A percentile compares a stretch with the other conserved stretches of the same genome.
phyloP scores from a whole-genome alignment of 2,329 filamentous ascomycete species.

The Drechslera avenae region DNA sequence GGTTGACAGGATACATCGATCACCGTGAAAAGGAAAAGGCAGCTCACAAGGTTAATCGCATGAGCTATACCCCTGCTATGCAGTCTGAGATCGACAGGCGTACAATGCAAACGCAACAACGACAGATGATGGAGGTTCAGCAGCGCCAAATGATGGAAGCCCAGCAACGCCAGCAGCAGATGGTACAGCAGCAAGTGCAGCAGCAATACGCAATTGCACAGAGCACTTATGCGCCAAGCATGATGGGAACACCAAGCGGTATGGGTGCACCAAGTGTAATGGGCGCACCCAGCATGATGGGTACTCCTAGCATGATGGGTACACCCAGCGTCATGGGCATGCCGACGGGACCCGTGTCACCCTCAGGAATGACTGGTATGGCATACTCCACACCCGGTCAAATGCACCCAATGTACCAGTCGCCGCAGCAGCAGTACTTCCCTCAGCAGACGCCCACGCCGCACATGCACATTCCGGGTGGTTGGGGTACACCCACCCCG shows the following conservation, averaged over 20 bases:
- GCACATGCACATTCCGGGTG: slow-evolving; percentile 33
- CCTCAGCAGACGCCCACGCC: slow-evolving; percentile 35
- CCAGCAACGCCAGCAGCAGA: slow-evolving; percentile 32
- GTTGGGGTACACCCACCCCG: slow-evolving; percentile 34
- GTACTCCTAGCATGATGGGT: slow-evolving; percentile 32
- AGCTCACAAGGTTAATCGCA: slow-evolving; percentile 39
- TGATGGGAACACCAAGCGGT: slow-evolving; percentile 29
- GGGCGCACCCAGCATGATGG: slow-evolving; percentile 27
- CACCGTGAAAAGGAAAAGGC: slow-evolving; percentile 75
- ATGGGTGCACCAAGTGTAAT: slow-evolving; percentile 29
- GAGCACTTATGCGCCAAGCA: slow-evolving; percentile 28
- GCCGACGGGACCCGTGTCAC: slow-evolving; percentile 19
- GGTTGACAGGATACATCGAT: slow-evolving; percentile 78
- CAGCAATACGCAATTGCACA: slow-evolving; percentile 35
- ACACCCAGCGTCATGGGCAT: slow-evolving; percentile 27
- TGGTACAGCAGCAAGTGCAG: slow-evolving; percentile 34
- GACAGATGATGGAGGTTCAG: slow-evolving; percentile 33
- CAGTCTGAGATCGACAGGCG: slow-evolving; percentile 46
- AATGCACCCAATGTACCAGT: slow-evolving; percentile 35
- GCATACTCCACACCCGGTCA: slow-evolving; percentile 37
- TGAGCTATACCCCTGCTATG: slow-evolving; percentile 36
- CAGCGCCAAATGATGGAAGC: slow-evolving; percentile 32
- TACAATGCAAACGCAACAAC: slow-evolving; percentile 37
- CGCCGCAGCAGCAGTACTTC: slow-evolving; percentile 37
- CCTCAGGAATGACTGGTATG: slow-evolving; percentile 27